A percentile compares a stretch with the other conserved stretches of the same genome.
Evolutionary conservation across 2,329 filamentous ascomycete species (phyloP).

Genomic region (Tolypocladium tropicale): DNA sequence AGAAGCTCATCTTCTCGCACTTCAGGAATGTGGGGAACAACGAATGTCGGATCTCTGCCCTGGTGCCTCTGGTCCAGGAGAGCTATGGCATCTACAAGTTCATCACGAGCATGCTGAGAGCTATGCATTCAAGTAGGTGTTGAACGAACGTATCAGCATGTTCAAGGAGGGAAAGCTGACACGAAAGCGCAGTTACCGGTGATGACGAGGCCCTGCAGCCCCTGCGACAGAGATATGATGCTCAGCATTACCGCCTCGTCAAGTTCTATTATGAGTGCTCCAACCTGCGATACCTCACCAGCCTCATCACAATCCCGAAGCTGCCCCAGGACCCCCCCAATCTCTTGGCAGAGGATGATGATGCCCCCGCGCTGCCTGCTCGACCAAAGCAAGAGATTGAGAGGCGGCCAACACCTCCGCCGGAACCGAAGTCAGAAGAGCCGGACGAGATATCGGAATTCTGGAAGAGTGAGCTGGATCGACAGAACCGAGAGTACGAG

Average conservation of each 20-base stretch:
- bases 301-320: conserved; percentile 91
- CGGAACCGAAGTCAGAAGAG: conserved; percentile 60
- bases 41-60: conserved; percentile 87
- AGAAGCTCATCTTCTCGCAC: conserved; percentile 96
- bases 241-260: conserved; percentile 90
- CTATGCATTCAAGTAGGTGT: conserved; percentile 86
- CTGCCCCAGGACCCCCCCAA: conserved; percentile 90
- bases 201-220: conserved; percentile 89
- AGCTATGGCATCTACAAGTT: conserved; percentile 99
- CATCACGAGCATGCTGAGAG: conserved; percentile 96
- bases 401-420: conserved; percentile 58
- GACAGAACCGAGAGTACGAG: conserved; percentile 90
- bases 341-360: conserved; percentile 74
- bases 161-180: conserved; percentile 8
- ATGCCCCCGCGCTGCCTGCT: conserved; percentile 71
- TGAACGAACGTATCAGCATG: neutral
- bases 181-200: conserved; percentile 58
- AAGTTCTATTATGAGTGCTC: conserved; percentile 99
- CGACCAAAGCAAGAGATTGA: conserved; percentile 68
- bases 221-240: conserved; percentile 79
- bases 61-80: conserved; percentile 90
- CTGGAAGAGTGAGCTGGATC: conserved; percentile 86
- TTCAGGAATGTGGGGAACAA: conserved; percentile 89
- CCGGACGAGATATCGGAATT: conserved; percentile 96
- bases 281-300: conserved; percentile 91